These are phyloP conservation scores for Sporothrix curviconia DNA, from an alignment of 2,329 filamentous ascomycete species.

Conservation along the genomic window DNA sequence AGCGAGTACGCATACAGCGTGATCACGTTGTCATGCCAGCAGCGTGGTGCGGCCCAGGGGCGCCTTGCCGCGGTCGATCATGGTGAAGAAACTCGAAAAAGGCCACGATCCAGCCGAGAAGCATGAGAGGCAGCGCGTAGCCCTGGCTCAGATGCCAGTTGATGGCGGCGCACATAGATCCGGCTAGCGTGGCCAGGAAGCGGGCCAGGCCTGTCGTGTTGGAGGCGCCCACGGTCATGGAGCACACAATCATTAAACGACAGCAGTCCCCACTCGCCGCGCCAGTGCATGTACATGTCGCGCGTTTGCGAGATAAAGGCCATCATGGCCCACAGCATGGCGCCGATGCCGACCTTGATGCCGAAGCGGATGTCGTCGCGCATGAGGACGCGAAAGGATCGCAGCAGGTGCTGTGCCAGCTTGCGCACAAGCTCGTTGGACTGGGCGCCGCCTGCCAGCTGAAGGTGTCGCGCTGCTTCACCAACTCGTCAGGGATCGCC, in stretches of 20 bases:
- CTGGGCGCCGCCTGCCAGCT: conserved; percentile 50
- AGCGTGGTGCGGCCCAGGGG: conserved; percentile 91
- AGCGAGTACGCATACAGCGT: conserved; percentile 91
- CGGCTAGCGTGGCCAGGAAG: conserved; percentile 79
- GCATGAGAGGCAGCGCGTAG: conserved; percentile 67
- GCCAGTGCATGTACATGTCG: conserved; percentile 77
- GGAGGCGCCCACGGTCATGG: conserved; percentile 92
- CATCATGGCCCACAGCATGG: conserved; percentile 80
- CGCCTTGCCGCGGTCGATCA: conserved; percentile 73
- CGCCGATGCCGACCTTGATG: conserved; percentile 87
- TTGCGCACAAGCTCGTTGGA: conserved; percentile 38
- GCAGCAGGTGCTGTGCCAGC: conserved; percentile 41
- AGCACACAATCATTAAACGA: conserved; percentile 98
- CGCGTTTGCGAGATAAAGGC: conserved; percentile 75
- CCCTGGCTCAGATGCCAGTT: conserved; percentile 73
- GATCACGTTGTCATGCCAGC: conserved; percentile 91
- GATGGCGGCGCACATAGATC: conserved; percentile 65
- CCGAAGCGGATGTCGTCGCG: conserved; percentile 65
- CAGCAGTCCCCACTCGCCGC: conserved; percentile 92
- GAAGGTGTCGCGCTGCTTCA: conserved; percentile 45
- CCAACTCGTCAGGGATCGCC: conserved; percentile 51
- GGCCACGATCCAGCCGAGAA: conserved; percentile 75
- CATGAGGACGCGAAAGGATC: conserved; percentile 40
- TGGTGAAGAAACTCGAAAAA: conserved; percentile 85
- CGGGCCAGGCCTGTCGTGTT: conserved; percentile 87